Evolutionary conservation across 441 rosid species (phyloP).

Genomic region (Biscutella laevigata): DNA sequence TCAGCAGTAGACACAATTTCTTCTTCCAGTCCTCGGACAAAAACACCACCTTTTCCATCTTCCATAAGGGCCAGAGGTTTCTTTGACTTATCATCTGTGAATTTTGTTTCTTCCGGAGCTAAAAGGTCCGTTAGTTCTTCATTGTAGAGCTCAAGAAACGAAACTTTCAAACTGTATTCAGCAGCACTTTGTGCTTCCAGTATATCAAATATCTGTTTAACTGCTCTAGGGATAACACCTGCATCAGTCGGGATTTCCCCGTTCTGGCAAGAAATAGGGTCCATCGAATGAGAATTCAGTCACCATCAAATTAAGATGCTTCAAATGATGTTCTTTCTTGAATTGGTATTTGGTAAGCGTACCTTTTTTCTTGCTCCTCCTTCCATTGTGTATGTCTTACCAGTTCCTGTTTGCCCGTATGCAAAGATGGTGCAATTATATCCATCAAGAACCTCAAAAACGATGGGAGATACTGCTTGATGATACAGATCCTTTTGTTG

Average conservation of each 20-base stretch:
- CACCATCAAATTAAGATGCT: not conserved
- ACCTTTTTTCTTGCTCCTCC: constrained; percentile 96
- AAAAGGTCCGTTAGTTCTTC: constrained; percentile 95
- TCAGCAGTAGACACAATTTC: constrained; percentile 90
- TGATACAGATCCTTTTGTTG: constrained; percentile 78
- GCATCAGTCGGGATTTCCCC: constrained; percentile 97
- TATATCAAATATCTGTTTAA: constrained; percentile 82
- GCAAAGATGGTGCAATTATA: constrained; percentile 98
- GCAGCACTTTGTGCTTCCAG: constrained; percentile 92
- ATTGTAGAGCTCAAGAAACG: constrained; percentile 93
- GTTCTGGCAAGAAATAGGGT: constrained; percentile 41
- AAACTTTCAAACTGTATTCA: constrained; percentile 95
- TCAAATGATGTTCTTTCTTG: not conserved
- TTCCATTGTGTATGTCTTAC: constrained; percentile 98
- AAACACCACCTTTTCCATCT: constrained; percentile 99
- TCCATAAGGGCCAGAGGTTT: constrained; percentile 98
- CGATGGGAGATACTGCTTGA: constrained; percentile 83
- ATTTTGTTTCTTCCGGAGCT: constrained; percentile 85
- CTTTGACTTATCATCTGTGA: constrained; percentile 83
- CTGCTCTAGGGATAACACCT: constrained; percentile 97
- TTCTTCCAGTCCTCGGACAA: constrained; percentile 93
- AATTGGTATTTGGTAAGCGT: not conserved
- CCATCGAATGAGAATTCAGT: constrained; percentile 15
- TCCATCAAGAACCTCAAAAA: constrained; percentile 91
- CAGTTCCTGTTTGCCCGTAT: constrained; percentile 98